These are phyloP conservation scores for Umbelopsis ramanniana DNA, from an alignment of 192 early-diverging fungal genomes.

Conservation along the genomic window DNA sequence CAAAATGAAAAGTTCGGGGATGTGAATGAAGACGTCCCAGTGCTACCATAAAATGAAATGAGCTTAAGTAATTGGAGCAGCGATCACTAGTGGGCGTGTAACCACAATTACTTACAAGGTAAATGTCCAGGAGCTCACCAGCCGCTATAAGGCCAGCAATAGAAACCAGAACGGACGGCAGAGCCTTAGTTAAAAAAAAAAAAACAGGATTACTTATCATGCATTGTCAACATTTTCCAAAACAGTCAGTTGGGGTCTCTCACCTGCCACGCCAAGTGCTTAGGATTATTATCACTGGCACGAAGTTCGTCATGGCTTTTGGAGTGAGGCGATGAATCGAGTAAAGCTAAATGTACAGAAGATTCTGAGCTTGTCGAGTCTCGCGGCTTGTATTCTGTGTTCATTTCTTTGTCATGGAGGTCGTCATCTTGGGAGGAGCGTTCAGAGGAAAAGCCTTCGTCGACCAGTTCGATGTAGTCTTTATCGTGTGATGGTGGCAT, in stretches of 20 bases:
- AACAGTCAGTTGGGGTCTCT: not conserved
- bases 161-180: constrained; percentile 70
- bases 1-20: constrained; percentile 80
- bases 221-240: not conserved
- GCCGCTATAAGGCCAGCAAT: constrained; percentile 71
- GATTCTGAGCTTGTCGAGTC: not conserved
- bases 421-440: not conserved
- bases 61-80: not conserved
- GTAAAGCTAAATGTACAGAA: not conserved
- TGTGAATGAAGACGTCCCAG: constrained; percentile 66
- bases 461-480: constrained; percentile 10
- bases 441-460: constrained; percentile 15
- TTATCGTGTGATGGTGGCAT: not conserved
- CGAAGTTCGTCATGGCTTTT: not conserved
- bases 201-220: not conserved
- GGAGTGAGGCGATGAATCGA: not conserved
- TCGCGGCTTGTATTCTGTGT: not conserved
- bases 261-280: constrained; percentile 9
- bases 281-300: not conserved
- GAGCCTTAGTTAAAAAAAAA: constrained; percentile 38
- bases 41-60: constrained; percentile 41
- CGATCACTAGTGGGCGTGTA: constrained; percentile 11
- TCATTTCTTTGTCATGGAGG: not conserved
- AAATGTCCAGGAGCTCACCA: constrained; percentile 67
- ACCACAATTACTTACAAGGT: constrained; percentile 50